phyloP scores from a whole-genome alignment of 768 basidiomycete genomes.

The Mycena galopus region DNA sequence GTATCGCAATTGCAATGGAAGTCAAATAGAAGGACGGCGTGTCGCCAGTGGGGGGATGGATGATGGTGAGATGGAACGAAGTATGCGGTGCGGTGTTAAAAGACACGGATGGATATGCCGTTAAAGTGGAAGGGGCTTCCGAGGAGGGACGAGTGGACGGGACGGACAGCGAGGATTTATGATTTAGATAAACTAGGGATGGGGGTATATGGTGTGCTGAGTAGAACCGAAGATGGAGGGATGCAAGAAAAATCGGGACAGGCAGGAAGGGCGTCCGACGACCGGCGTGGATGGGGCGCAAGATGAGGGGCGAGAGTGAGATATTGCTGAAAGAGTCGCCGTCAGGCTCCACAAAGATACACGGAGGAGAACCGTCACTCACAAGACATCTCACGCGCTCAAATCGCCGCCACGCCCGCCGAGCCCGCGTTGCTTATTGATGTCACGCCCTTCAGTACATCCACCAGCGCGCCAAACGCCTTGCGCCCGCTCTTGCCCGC shows the following conservation, averaged over 20 bases:
- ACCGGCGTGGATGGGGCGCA: background rate
- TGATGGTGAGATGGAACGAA: background rate
- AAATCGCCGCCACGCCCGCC: background rate
- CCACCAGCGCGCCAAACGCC: conserved; percentile 36
- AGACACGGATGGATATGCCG: background rate
- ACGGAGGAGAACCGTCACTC: too few species aligned
- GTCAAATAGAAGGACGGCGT: background rate
- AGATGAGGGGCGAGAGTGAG: background rate
- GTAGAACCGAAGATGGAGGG: too few species aligned
- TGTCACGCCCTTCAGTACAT: conserved; percentile 35
- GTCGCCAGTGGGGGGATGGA: background rate
- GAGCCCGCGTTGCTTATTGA: conserved; percentile 19
- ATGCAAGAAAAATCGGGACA: too few species aligned
- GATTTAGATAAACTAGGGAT: background rate
- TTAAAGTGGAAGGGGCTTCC: background rate
- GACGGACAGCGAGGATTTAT: background rate
- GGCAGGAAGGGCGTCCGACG: too few species aligned
- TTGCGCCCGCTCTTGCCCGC: conserved; percentile 13
- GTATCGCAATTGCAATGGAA: background rate
- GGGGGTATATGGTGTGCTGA: background rate
- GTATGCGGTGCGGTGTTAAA: background rate
- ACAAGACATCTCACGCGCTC: background rate
- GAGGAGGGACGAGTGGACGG: background rate
- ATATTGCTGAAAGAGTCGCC: background rate
- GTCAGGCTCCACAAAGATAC: too few species aligned